Percentiles rank a stretch among this genome's conserved stretches.
Evolutionary conservation across 441 rosid species (phyloP).

Genomic region (Adansonia gregorii): DNA sequence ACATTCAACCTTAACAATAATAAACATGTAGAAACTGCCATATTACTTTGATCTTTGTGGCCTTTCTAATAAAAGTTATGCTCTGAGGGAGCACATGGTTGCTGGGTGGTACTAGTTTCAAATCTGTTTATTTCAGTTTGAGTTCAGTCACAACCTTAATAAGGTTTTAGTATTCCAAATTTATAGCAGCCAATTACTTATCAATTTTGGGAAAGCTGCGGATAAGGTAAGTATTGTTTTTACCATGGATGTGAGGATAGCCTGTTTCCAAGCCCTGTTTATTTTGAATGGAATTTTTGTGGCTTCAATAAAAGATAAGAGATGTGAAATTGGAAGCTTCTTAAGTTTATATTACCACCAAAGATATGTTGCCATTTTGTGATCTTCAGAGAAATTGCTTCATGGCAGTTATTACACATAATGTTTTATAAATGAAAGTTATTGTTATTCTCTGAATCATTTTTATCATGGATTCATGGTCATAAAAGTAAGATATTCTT

Average conservation of each 20-base stretch:
- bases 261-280: slow-evolving; percentile 1
- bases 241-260: slow-evolving; percentile 13
- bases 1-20: neutral
- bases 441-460: neutral
- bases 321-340: slow-evolving; percentile 7
- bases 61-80: slow-evolving; percentile 17
- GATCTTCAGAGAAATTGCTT: slow-evolving; percentile 6
- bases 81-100: neutral
- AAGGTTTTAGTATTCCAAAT: slow-evolving; percentile 1
- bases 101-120: too few relatives aligned
- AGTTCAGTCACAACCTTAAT: neutral
- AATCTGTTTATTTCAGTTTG: slow-evolving; percentile 13
- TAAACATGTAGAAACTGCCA: neutral
- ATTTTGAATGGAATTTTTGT: neutral
- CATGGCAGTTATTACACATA: neutral
- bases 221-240: neutral
- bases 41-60: slow-evolving; percentile 16
- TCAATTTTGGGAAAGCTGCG: neutral
- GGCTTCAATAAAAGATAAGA: slow-evolving; percentile 17
- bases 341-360: slow-evolving; percentile 1
- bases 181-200: neutral
- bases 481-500: neutral
- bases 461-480: slow-evolving; percentile 16
- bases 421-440: neutral
- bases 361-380: slow-evolving; percentile 1